Base-by-base conservation (phyloP, 2,329 filamentous ascomycete genomes). In the Coleophoma crateriformis region DNA sequence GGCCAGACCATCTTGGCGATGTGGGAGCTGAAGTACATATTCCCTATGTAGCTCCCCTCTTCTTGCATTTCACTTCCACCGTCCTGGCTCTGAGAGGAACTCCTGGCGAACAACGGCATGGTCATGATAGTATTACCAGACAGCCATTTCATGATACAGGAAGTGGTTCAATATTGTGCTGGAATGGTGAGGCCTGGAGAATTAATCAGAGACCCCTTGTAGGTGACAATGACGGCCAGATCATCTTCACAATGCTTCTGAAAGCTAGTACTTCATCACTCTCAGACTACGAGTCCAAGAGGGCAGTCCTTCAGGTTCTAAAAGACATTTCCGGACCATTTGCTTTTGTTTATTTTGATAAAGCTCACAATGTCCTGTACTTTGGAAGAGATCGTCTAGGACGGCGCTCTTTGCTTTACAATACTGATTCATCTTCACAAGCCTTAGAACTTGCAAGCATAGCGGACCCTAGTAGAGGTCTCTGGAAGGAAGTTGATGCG, bases 121-220 rank as follows among this genome's bases (percentile, higher is more conserved):
- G 27, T 27, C 8, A 27, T 27, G 78, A 82, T 45, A 73, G 80
- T 54, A 64, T 94, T 45, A 81, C 84, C 7, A 65, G 70, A 33
- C 94, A 97, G 66, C 94, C 94, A 2, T 77, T 95, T 4, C 67
- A 77, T 39, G 79, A 86, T 56, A 35, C 63, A 3, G 54, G 59
- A 0, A 77, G 76, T 0, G 75, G 76, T 4, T 89, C 85, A 1
- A 73, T 88, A 1, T 75, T 99, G 2, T 96, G 92, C 75, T 99
- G 94, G 94, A 99, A 99, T 63, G 94, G 94, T 40, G 94, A 99
- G 66, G 92, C 90, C 1, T 99, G 94, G 94, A 85, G 79, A 50
- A 76, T 95, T 45, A 69, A 68, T 8, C 76, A 75, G 33, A 59
- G 76, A 10, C 60, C 66, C 1, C 73, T 96, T n/a, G 51, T 62